Base-by-base conservation (phyloP, 139 green algal species). In the Chlamydomonas sp. region DNA sequence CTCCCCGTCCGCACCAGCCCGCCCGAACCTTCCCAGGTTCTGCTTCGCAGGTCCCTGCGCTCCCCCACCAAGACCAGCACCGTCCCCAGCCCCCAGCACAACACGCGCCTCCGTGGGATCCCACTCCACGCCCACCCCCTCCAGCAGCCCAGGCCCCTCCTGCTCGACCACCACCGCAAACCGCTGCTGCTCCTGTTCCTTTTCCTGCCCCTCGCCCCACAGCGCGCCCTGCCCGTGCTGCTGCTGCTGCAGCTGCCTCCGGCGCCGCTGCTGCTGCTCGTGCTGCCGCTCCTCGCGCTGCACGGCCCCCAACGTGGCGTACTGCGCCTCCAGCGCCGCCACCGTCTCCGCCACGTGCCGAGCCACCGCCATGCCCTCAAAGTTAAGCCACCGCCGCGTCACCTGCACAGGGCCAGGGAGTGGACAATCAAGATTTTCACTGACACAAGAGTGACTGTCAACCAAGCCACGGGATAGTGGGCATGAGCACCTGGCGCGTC, bases 381-480 rank as follows among this genome's bases (percentile, higher is more conserved):
- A 96, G 86, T 98, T 98, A 6, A 96, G 63, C 93, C 90, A 96
- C 67, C 88, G 88, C 5, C 95, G 88, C 0, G 95, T 96, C 7
- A 96, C 93, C 91, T 96, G 92, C 18, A 83, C 6, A 69, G 49
- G 16, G n/a, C 15, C 49, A 78, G 31, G 6, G 2, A 3, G 7
- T 3, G 6, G 9, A 80, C 18, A 15, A 18, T 18, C 2, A 67
- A 78, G 63, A 73, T 62, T 1, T 72, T 80, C 9, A 85, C 72
- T 5, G 6, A 73, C 20, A 49, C n/a, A 18, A 69, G n/a, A 17
- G 18, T 63, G 15, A 67, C 10, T 64, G 49, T 15, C 69, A 58
- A 17, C 57, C 31, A 10, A 57, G 64, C 16, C 31, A 49, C 31
- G 31, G 31, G 31, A 49, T 49, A 49, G 31, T 49, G 31, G 31